These are phyloP conservation scores for Pyrrhoderma lamaoense DNA, from an alignment of 1,284 basidiomycete species.

Conservation along the genomic window DNA sequence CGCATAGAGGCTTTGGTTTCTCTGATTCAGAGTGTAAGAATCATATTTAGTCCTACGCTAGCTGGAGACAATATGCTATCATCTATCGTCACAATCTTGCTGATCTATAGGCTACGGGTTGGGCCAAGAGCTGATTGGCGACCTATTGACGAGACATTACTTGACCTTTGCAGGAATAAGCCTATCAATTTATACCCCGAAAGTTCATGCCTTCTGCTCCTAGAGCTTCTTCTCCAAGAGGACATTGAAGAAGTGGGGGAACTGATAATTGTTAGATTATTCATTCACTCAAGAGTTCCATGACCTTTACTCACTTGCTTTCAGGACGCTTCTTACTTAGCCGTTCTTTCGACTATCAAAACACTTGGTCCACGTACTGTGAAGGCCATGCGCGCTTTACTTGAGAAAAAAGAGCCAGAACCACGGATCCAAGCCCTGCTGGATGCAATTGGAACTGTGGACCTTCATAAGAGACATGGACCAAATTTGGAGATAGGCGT, in stretches of 20 bases:
- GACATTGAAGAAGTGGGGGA: neutral
- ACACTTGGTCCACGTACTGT: slow-evolving; percentile 2
- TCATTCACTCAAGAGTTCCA: neutral
- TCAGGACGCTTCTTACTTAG: slow-evolving; percentile 5
- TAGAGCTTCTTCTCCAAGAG: slow-evolving; percentile 6
- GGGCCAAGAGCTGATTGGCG: slow-evolving; percentile 10
- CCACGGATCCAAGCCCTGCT: no score
- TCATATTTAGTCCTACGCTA: neutral
- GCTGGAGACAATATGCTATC: slow-evolving; percentile 1
- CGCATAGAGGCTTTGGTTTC: slow-evolving; percentile 5
- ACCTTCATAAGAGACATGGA: no score
- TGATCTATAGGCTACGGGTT: slow-evolving; percentile 12
- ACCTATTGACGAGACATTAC: slow-evolving; percentile 5
- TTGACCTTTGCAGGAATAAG: slow-evolving; percentile 1
- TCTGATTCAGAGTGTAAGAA: neutral
- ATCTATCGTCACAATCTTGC: slow-evolving; percentile 9
- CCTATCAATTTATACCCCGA: slow-evolving; percentile 1
- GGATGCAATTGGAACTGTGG: no score
- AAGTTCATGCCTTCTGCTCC: slow-evolving; percentile 3
- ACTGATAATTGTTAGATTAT: slow-evolving; percentile 10
- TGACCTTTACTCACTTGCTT: neutral
- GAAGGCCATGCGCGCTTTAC: neutral
- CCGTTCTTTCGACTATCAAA: slow-evolving; percentile 9
- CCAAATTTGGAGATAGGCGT: no score
- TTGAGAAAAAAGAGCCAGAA: slow-evolving; percentile 1